Evolutionary conservation across 2,329 filamentous ascomycete species (phyloP), one percentile per base, ranked within the genome.

Genomic region (Ampelomyces quisqualis): DNA sequence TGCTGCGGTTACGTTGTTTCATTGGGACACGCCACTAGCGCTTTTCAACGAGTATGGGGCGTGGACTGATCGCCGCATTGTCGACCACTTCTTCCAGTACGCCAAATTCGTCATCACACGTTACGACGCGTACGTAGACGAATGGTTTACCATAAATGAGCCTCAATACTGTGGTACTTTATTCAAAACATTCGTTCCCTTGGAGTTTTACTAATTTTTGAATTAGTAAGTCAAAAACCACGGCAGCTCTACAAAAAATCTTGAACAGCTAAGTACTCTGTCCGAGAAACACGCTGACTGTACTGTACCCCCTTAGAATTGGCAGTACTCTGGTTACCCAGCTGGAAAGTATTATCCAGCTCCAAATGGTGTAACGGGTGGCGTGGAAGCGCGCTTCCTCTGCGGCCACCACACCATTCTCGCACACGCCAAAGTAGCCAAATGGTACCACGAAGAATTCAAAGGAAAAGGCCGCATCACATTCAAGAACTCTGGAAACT

Each of bases 81-180:
- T 72, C 3, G 69, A 71, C 34, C 62, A 72, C 46, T 72, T 65
- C 50, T 64, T 71, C 55, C 60, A 70, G 47, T 71, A 71, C 36
- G 69, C 69, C 15, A 71, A 71, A 44, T 72, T 70, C 34, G 58
- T 71, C 33, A 71, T 72, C 19, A 54, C 55, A 5, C 58, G 69
- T 3, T 72, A 72, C 34, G 69, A 72, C 38, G 52, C 58, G 7
- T 65, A 66, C 36, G 69, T 71, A 4, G 65, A 66, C 18, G 60
- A 66, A 13, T 71, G 67, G 68, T 70, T 68, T 43, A 69, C 69
- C 1, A 66, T 71, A 50, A 71, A 70, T 42, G 65, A 69, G 51
- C 67, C 70, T 2, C 70, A 73, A 49, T 72, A 74, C 57, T 75
- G 73, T 43, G n/a, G n/a, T n/a, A n/a, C n/a, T n/a, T n/a, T n/a